Conservation (phyloP, 2,329 filamentous ascomycete species). For the Parastagonospora avenae region DNA sequence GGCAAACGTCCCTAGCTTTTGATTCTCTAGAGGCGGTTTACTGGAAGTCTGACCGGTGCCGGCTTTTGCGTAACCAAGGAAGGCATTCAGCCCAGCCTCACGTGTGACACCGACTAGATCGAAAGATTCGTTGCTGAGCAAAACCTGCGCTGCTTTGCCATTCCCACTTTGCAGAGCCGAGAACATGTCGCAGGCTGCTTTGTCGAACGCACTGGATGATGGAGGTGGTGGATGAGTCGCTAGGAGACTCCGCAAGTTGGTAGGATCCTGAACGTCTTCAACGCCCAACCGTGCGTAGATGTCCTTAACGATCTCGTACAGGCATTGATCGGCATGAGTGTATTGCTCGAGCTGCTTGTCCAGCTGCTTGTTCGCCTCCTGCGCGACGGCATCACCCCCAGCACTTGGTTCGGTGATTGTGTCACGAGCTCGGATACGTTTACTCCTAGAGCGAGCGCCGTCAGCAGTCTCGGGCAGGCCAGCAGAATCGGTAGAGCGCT, state of each 20-base stretch:
- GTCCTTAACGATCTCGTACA: conserved; percentile 60
- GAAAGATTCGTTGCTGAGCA: conserved; percentile 56
- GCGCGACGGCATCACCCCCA: conserved; percentile 54
- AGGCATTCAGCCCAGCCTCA: conserved; percentile 59
- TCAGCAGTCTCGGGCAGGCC: conserved; percentile 63
- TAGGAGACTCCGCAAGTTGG: conserved; percentile 41
- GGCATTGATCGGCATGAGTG: conserved; percentile 61
- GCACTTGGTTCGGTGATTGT: conserved; percentile 55
- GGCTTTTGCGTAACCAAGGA: conserved; percentile 62
- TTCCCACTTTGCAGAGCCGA: conserved; percentile 40
- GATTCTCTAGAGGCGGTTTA: conserved; percentile 48
- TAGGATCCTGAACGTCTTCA: conserved; percentile 50
- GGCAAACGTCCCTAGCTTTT: conserved; percentile 50
- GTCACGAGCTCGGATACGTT: conserved; percentile 65
- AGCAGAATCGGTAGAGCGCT: conserved; percentile 65
- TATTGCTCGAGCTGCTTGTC: conserved; percentile 60
- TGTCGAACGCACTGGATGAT: conserved; percentile 27
- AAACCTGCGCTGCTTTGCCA: conserved; percentile 52
- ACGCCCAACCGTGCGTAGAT: conserved; percentile 60
- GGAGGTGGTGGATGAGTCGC: conserved; percentile 15
- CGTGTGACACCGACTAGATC: conserved; percentile 56
- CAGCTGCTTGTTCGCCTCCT: conserved; percentile 60
- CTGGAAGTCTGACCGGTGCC: conserved; percentile 46
- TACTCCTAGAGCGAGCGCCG: conserved; percentile 63
- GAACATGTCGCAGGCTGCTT: conserved; percentile 52